Evolutionary conservation across 2,329 filamentous ascomycete genomes (phyloP), one percentile per base, ranked within the genome.

Genomic region (Trichoderma harzianum): DNA sequence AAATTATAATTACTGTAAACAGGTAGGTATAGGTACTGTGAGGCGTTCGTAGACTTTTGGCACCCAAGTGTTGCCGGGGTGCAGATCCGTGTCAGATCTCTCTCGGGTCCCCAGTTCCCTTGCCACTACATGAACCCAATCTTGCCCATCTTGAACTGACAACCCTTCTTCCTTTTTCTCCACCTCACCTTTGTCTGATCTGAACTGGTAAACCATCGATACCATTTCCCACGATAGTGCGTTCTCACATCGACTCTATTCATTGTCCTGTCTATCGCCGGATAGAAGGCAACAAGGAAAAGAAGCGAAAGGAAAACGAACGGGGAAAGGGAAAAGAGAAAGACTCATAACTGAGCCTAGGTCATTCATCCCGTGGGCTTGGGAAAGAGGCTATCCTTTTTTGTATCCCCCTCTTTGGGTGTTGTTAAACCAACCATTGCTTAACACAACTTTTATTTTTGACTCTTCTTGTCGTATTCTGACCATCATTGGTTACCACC

Each of bases 381-480:
- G 57, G 66, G 55, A 69, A 69, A 36, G 66, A 69, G 66, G 57
- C 66, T 36, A 69, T 69, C 57, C 39, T 69, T 53, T 67, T 67
- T 69, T 69, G 66, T 69, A 69, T 69, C 43, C 66, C 51, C 7
- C 55, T 67, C 61, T 65, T 36, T 66, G 69, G 36, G 14, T 67
- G 28, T 34, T 51, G 57, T 18, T 18, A 7, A 5, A 7, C 61
- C 47, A 28, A 61, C 16, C 28, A 12, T 61, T 34, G n/a, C 7
- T 51, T 60, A 30, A 28, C 39, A 51, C 18, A 68, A 28, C 64
- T 21, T 53, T n/a, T 57, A n/a, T 16, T 26, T 34, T 57, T 43
- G 53, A 34, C 28, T 24, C 47, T 64, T 26, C 3, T 43, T 30
- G 26, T 11, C 57, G 43, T 36, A 60, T 21, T 51, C 53, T 69